Base-by-base conservation (phyloP, 1,139 yeast genomes). In the Zygotorulaspora mrakii region DNA sequence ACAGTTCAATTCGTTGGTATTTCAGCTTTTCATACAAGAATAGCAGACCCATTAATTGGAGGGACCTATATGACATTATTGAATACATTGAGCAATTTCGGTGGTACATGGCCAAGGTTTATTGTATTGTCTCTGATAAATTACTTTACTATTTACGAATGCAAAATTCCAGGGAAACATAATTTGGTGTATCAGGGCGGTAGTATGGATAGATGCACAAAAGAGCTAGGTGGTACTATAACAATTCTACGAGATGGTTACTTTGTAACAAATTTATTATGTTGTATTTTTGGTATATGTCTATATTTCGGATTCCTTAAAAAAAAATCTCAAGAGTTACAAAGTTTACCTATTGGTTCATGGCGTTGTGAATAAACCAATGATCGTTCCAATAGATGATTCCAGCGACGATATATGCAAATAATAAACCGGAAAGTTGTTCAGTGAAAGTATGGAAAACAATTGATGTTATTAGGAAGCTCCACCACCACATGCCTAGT, bases 61-160 rank as follows among this genome's bases (percentile, higher is more conserved):
- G 98, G 98, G 1, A 94, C 99, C 0, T 91, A 91, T 62, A 91
- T 94, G 97, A 91, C 98, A 0, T 82, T 95, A 1, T 69, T 91
- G 42, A 94, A 94, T 64, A 91, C 99, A 0, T 70, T 91, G 37
- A 81, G 94, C 25, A 91, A 91, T 58, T 73, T 89, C 43, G 99
- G 99, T 24, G 99, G 98, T 4, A 94, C 94, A 18, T 94, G 98
- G 98, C 98, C 99, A 0, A 73, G 89, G 43, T 68, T 87, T 17
- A 69, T 91, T 33, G 80, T 89, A 4, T 73, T 88, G 53, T 76
- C 72, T 47, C 71, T 88, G 60, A 91, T 94, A 43, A 97, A 89
- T 62, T 74, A 71, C 51, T 76, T 88, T 48, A 85, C 96, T 0
- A 54, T 65, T 2, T 77, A 88, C 1, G 61, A 69, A 22, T 89